Evolutionary conservation across 208 protist genomes (phyloP).

Genomic region (Acanthamoeba healyi): DNA sequence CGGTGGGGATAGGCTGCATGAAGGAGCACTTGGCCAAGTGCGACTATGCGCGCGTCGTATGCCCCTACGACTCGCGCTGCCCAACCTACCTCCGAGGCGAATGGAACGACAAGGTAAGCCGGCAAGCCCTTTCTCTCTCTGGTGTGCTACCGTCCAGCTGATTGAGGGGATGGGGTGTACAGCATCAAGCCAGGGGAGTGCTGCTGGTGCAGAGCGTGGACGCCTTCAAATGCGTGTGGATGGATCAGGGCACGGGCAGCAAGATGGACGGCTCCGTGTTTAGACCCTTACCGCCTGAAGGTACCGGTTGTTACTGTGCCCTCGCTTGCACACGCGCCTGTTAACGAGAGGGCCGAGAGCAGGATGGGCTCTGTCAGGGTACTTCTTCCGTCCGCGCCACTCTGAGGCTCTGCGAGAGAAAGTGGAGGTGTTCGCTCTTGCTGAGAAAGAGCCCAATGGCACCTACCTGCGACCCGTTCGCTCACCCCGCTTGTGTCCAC

Average conservation of each 20-base stretch:
- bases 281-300: not conserved
- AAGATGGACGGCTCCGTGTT: not conserved
- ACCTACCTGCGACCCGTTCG: not conserved
- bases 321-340: not conserved
- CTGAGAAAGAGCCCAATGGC: not conserved
- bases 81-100: not conserved
- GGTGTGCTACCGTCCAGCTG: too few species aligned
- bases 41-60: not conserved
- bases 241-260: not conserved
- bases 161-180: not conserved
- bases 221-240: not conserved
- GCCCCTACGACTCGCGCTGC: not conserved
- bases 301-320: not conserved
- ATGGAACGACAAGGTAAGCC: not conserved
- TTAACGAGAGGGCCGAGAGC: not conserved
- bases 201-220: not conserved
- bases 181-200: not conserved
- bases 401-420: not conserved
- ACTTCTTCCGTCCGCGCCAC: not conserved
- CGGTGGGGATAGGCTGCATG: not conserved
- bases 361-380: not conserved
- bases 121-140: too few species aligned
- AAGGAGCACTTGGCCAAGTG: not conserved
- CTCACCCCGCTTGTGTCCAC: not conserved
- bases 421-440: not conserved